Conservation (phyloP, 441 rosid species). For the Breynia disticha region DNA sequence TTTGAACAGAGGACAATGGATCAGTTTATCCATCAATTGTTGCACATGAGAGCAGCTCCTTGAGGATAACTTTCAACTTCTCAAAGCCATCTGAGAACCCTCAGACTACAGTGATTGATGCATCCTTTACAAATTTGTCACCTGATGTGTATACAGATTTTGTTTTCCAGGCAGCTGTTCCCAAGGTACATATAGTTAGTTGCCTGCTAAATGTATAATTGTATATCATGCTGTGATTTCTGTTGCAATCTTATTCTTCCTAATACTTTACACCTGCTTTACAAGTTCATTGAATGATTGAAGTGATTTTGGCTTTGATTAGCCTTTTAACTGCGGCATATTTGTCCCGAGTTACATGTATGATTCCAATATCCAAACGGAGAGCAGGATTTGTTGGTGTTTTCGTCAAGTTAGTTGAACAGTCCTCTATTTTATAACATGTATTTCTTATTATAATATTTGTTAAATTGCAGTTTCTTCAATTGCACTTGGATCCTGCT, state of each 20-base stretch:
- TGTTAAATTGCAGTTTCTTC: conserved; percentile 63
- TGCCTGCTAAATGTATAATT: conserved; percentile 5
- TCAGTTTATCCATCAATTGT: conserved; percentile 62
- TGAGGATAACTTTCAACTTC: conserved; percentile 72
- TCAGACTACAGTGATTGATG: conserved; percentile 55
- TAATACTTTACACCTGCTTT: neutral
- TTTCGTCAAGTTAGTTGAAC: no score
- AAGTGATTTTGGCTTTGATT: neutral
- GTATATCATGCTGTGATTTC: neutral
- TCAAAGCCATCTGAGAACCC: conserved; percentile 73
- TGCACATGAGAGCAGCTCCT: conserved; percentile 79
- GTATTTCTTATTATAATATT: neutral
- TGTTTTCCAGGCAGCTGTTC: conserved; percentile 97
- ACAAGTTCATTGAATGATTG: no score
- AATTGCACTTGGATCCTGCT: conserved; percentile 89
- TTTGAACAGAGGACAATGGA: conserved; percentile 63
- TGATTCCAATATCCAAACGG: neutral
- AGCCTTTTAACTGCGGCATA: neutral
- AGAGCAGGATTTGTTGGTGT: neutral
- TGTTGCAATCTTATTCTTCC: neutral
- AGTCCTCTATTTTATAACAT: no score
- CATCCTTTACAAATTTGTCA: conserved; percentile 73
- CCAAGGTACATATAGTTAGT: conserved; percentile 54
- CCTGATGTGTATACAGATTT: conserved; percentile 57
- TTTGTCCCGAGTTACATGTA: neutral